Evolutionary conservation across 2,329 filamentous ascomycete genomes (phyloP).

Genomic region (Botryotinia globosa): DNA sequence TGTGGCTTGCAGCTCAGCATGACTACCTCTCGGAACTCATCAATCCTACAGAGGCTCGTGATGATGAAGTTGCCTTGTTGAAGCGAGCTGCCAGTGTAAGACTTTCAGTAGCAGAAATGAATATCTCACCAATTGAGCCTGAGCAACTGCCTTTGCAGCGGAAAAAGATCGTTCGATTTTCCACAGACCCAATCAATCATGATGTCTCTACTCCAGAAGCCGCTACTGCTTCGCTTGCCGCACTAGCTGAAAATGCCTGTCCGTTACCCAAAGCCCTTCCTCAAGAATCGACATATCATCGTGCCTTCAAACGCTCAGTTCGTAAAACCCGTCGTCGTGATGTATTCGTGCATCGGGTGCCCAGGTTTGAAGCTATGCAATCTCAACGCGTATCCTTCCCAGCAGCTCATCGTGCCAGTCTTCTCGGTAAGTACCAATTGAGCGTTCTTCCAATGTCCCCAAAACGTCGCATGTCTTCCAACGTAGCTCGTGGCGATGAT

Average conservation of each 20-base stretch:
- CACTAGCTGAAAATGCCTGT: conserved; percentile 40
- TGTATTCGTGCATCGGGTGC: conserved; percentile 78
- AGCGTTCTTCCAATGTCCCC: conserved; percentile 64
- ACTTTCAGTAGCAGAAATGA: conserved; percentile 37
- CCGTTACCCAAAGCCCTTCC: conserved; percentile 50
- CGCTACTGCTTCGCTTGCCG: conserved; percentile 18
- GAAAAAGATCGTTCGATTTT: conserved; percentile 78
- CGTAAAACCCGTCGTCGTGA: conserved; percentile 66
- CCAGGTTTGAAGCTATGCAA: conserved; percentile 86
- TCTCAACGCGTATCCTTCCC: conserved; percentile 73
- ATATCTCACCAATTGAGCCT: conserved; percentile 39
- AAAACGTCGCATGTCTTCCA: conserved; percentile 69
- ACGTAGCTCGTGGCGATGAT: conserved; percentile 71
- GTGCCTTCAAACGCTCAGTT: conserved; percentile 75
- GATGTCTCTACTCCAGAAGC: conserved; percentile 25
- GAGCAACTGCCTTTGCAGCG: conserved; percentile 30
- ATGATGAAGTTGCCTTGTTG: conserved; percentile 37
- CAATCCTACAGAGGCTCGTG: conserved; percentile 49
- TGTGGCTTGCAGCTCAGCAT: conserved; percentile 83
- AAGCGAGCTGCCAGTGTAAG: conserved; percentile 34
- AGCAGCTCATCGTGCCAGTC: conserved; percentile 71
- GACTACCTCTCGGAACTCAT: conserved; percentile 69
- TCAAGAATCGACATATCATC: conserved; percentile 79
- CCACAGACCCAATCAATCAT: conserved; percentile 42
- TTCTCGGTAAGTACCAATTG: conserved; percentile 82